phyloP scores from a whole-genome alignment of 163 green algal species.

The Prototheca cutis region DNA sequence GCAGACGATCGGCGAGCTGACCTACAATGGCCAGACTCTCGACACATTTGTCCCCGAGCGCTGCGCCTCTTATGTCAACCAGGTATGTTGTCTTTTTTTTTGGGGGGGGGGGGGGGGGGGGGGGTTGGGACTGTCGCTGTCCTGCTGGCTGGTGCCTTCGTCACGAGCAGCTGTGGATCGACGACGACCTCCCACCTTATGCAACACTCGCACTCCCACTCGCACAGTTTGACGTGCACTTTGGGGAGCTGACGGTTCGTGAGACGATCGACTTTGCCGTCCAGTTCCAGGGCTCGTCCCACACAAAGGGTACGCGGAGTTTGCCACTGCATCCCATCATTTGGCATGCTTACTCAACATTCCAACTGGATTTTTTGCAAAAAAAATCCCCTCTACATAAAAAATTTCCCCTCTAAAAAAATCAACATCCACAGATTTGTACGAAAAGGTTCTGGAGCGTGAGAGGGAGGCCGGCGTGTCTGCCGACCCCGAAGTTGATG shows the following conservation, averaged over 20 bases:
- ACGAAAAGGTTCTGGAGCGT: constrained; percentile 29
- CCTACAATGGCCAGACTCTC: constrained; percentile 17
- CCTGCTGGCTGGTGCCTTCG: too few relatives aligned
- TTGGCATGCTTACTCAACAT: too few relatives aligned
- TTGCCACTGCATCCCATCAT: too few relatives aligned
- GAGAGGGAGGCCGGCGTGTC: constrained; percentile 37
- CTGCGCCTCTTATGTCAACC: constrained; percentile 9
- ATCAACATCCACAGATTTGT: constrained; percentile 22
- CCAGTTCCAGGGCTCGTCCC: constrained; percentile 21
- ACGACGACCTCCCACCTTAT: too few relatives aligned
- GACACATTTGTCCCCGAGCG: constrained; percentile 10
- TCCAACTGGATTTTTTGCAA: too few relatives aligned
- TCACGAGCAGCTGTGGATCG: too few relatives aligned
- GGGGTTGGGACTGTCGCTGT: too few relatives aligned
- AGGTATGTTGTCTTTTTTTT: constrained; percentile 17
- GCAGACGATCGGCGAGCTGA: neutral
- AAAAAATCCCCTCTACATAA: neutral
- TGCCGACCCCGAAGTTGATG: constrained; percentile 40
- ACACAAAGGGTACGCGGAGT: constrained; percentile 2
- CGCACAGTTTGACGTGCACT: constrained; percentile 55
- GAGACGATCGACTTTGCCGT: constrained; percentile 66
- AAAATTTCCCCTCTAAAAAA: neutral
- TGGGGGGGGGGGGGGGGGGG: too few relatives aligned
- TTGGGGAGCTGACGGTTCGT: constrained; percentile 65
- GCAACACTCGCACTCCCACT: too few relatives aligned